These are phyloP conservation scores for Flaveria trinervia DNA, from an alignment of 129 eudicot species.

Conservation along the genomic window DNA sequence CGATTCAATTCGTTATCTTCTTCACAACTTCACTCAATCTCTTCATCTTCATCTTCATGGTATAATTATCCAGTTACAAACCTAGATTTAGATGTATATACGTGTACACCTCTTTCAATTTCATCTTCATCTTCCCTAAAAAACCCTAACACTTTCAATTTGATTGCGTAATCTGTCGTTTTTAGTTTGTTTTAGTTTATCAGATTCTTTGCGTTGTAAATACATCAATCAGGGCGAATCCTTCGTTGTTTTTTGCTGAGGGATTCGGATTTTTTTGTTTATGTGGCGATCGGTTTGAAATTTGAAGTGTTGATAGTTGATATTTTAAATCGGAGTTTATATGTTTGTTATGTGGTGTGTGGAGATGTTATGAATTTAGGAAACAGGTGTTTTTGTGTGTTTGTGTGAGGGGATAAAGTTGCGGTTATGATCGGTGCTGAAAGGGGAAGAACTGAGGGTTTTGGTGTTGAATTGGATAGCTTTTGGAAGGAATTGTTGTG, in stretches of 20 bases:
- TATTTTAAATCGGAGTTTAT: neutral
- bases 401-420: neutral
- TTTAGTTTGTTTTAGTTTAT: slow-evolving; percentile 19
- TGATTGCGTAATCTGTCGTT: neutral
- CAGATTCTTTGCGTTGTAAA: slow-evolving; percentile 39
- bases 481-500: neutral
- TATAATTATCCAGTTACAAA: slow-evolving; percentile 21
- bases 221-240: slow-evolving; percentile 30
- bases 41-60: neutral
- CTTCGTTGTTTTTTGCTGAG: slow-evolving; percentile 31
- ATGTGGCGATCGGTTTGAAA: slow-evolving; percentile 19
- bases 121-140: slow-evolving; percentile 24
- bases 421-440: slow-evolving; percentile 54
- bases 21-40: slow-evolving; percentile 28
- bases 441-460: slow-evolving; percentile 26
- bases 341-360: slow-evolving; percentile 1
- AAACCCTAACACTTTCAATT: slow-evolving; percentile 18
- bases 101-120: slow-evolving; percentile 10
- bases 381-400: neutral
- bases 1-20: slow-evolving; percentile 32
- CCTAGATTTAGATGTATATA: slow-evolving; percentile 32
- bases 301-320: neutral
- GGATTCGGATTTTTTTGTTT: slow-evolving; percentile 37
- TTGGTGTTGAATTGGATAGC: slow-evolving; percentile 6
- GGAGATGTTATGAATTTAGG: slow-evolving; percentile 16